Conservation (phyloP, 1,284 basidiomycete genomes). For the Cutaneotrichosporon daszewskae region DNA sequence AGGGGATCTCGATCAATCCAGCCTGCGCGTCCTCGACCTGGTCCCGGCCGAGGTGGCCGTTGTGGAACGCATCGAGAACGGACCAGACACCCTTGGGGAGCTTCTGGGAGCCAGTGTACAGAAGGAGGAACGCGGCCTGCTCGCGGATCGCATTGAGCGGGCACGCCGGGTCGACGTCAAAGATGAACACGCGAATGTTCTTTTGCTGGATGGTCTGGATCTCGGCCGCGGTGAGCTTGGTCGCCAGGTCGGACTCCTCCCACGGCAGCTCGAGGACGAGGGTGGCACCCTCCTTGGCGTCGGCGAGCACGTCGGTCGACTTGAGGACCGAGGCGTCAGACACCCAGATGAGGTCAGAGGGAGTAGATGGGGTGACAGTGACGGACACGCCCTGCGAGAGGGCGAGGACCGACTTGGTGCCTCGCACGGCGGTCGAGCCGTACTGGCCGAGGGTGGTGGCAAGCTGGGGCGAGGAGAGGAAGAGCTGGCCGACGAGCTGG, state of each 20-base stretch:
- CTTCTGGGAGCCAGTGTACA: constrained; percentile 44
- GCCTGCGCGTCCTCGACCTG: constrained; percentile 46
- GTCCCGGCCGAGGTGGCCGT: constrained; percentile 38
- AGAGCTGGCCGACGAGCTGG: constrained; percentile 44
- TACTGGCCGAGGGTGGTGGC: constrained; percentile 39
- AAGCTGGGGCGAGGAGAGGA: constrained; percentile 45
- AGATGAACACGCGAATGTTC: constrained; percentile 47
- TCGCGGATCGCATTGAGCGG: constrained; percentile 41
- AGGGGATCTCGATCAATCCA: constrained; percentile 34
- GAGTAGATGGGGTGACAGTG: constrained; percentile 20
- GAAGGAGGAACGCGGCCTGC: constrained; percentile 47
- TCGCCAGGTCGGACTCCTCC: constrained; percentile 43
- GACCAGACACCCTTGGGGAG: constrained; percentile 39
- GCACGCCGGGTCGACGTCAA: constrained; percentile 34
- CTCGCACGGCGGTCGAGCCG: constrained; percentile 41
- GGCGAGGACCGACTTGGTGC: constrained; percentile 45
- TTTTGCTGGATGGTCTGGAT: constrained; percentile 42
- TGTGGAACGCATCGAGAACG: constrained; percentile 47
- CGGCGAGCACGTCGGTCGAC: constrained; percentile 37
- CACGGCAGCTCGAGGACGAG: constrained; percentile 47
- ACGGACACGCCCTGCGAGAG: constrained; percentile 26
- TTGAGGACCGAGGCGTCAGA: constrained; percentile 47
- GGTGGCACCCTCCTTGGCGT: constrained; percentile 38
- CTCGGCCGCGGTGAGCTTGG: constrained; percentile 44
- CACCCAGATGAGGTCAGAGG: constrained; percentile 44